Evolutionary conservation across 2,329 filamentous ascomycete genomes (phyloP).

Genomic region (Phialophora tarda): DNA sequence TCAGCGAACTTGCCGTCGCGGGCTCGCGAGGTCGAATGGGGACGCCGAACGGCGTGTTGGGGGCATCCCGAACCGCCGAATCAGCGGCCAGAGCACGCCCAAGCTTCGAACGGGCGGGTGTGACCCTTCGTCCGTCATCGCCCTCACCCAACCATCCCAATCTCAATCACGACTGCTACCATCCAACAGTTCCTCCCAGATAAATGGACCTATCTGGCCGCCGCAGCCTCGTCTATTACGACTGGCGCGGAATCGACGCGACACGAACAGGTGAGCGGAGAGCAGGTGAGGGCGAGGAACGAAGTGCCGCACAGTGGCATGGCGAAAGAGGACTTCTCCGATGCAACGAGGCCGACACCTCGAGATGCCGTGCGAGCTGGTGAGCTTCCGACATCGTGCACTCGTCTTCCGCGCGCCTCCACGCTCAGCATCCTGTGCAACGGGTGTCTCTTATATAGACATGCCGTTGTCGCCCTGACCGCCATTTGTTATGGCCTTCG

Average conservation of each 20-base stretch:
- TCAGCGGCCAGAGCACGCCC: conserved; percentile 29
- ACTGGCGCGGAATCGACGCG: conserved; percentile 14
- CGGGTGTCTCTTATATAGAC: conserved; percentile 31
- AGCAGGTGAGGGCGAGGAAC: not conserved
- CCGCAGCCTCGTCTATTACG: conserved; percentile 34
- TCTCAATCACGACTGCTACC: conserved; percentile 36
- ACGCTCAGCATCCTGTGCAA: conserved; percentile 10
- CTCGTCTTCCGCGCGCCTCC: conserved; percentile 4
- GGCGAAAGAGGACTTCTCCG: conserved; percentile 18
- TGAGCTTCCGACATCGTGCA: conserved; percentile 10
- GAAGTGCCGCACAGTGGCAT: not conserved
- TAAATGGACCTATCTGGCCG: conserved; percentile 23
- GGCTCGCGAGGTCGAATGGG: conserved; percentile 30
- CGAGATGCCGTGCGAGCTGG: not conserved
- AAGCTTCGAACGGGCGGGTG: conserved; percentile 32
- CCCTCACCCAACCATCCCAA: conserved; percentile 23
- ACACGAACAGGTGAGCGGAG: conserved; percentile 10
- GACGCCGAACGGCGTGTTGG: conserved; percentile 29
- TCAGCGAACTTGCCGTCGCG: conserved; percentile 30
- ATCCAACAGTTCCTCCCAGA: conserved; percentile 26
- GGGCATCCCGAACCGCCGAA: conserved; percentile 31
- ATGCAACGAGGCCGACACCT: not conserved
- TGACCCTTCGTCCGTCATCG: conserved; percentile 25
- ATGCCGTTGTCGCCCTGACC: conserved; percentile 24
- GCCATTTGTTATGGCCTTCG: conserved; percentile 30